These are phyloP conservation scores for Globisporangium cylindrosporum DNA, from an alignment of 352 stramenopile genomes.

Conservation along the genomic window DNA sequence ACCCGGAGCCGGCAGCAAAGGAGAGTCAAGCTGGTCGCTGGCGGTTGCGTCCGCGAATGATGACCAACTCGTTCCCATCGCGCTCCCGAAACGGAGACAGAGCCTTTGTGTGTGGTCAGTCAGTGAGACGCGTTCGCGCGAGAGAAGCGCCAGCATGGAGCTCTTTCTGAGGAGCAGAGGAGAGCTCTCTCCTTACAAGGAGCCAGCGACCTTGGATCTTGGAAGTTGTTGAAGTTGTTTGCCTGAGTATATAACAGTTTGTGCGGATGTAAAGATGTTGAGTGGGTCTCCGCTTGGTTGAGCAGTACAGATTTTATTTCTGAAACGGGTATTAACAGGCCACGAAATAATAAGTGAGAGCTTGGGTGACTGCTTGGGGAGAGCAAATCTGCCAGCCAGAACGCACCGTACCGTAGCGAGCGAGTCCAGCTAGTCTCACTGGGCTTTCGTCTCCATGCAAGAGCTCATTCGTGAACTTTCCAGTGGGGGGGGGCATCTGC, in stretches of 20 bases:
- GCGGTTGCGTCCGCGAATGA: neutral
- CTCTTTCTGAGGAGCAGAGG: neutral
- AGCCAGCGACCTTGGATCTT: neutral
- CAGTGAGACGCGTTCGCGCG: neutral
- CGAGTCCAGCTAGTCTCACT: neutral
- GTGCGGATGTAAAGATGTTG: neutral
- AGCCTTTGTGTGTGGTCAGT: conserved; percentile 1
- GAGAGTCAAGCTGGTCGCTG: no score
- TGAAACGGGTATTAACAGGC: neutral
- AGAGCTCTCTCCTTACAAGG: neutral
- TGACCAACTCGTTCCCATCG: neutral
- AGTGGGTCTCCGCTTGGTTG: neutral
- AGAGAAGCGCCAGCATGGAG: neutral
- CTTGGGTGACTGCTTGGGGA: no score
- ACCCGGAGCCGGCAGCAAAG: neutral
- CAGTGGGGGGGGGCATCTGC: neutral
- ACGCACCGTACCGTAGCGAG: neutral
- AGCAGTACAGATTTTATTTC: neutral
- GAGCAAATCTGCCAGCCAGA: neutral
- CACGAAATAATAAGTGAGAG: neutral
- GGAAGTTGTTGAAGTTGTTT: conserved; percentile 4
- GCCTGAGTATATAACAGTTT: neutral
- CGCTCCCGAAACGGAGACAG: conserved; percentile 7
- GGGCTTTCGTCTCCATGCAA: neutral
- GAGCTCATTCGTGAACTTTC: neutral